Evolutionary conservation across 1,284 basidiomycete species (phyloP).

Genomic region (Cutaneotrichosporon sp.): DNA sequence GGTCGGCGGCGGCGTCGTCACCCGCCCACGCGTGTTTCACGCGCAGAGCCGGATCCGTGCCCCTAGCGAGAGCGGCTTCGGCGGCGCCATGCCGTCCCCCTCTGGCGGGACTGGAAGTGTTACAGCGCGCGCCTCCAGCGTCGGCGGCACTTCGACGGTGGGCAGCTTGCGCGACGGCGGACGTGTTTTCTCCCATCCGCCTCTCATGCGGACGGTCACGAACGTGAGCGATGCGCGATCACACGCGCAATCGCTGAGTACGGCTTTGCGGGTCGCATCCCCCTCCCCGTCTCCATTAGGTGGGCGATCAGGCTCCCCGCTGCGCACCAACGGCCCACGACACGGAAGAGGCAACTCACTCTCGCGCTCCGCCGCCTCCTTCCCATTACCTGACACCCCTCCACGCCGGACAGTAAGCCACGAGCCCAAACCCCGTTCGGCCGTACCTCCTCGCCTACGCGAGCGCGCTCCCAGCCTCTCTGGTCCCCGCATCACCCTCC

Average conservation of each 20-base stretch:
- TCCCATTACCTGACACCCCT: not conserved
- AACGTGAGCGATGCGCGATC: not conserved
- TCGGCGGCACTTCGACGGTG: conserved; percentile 46
- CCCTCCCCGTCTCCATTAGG: not conserved
- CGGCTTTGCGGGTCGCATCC: not conserved
- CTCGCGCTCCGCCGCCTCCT: not conserved
- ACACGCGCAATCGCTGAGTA: not conserved
- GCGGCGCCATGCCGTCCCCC: conserved; percentile 46
- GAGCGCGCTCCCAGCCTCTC: conserved; percentile 13
- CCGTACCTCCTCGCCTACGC: not conserved
- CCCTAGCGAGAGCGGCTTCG: conserved; percentile 51
- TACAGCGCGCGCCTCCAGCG: conserved; percentile 49
- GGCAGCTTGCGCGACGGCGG: conserved; percentile 7
- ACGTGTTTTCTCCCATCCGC: conserved; percentile 7
- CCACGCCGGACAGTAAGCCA: not conserved
- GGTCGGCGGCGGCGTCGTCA: conserved; percentile 71
- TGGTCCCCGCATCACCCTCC: conserved; percentile 61
- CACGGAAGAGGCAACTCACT: not conserved
- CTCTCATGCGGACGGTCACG: conserved; percentile 6
- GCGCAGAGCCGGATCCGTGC: conserved; percentile 65
- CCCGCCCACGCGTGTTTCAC: conserved; percentile 70
- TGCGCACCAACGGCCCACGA: not conserved
- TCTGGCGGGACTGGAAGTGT: conserved; percentile 44
- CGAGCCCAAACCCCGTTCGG: not conserved
- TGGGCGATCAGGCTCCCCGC: not conserved